Conservation (phyloP, 805 yeast genomes). For the fission yeast (Schizosaccharomyces pombe) region ASM294v3 CU329670.1:3724001-3724500, state of each 20-base stretch:
- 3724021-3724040: slow-evolving; percentile 66
- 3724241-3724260: slow-evolving; percentile 85
- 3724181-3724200: slow-evolving; percentile 95
- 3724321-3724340: slow-evolving; percentile 62
- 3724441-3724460: slow-evolving; percentile 71
- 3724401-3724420: slow-evolving; percentile 95
- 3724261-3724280: slow-evolving; percentile 75
- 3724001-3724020: slow-evolving; percentile 62
- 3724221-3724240: slow-evolving; percentile 74
- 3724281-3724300: slow-evolving; percentile 90
- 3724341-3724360: slow-evolving; percentile 65
- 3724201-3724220: slow-evolving; percentile 66
- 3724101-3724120: slow-evolving; percentile 86
- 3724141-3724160: slow-evolving; percentile 79
- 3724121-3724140: slow-evolving; percentile 51
- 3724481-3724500: background rate
- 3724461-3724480: slow-evolving; percentile 28
- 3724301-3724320: slow-evolving; percentile 77
- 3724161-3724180: slow-evolving; percentile 85
- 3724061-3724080: slow-evolving; percentile 35
- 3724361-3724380: slow-evolving; percentile 83
- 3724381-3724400: slow-evolving; percentile 84
- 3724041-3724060: slow-evolving; percentile 34
- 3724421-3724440: slow-evolving; percentile 98
- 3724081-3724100: slow-evolving; percentile 76